These are phyloP conservation scores for Suillus brevipes DNA, from an alignment of 768 basidiomycete genomes.

Conservation along the genomic window DNA sequence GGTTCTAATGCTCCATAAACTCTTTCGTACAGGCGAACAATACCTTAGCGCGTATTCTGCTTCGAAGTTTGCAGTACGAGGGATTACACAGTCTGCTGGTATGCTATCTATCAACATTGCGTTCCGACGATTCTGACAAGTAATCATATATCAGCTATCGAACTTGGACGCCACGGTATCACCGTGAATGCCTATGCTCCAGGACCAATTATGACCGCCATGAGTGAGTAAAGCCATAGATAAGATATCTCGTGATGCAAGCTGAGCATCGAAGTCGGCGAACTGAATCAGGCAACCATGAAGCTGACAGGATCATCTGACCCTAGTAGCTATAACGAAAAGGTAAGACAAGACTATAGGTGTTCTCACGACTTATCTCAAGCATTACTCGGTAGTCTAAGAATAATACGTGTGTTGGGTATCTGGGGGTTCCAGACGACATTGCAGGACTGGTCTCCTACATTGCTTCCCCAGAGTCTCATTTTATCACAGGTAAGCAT, in stretches of 20 bases:
- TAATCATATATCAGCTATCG: slow-evolving; percentile 18
- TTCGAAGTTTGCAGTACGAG: slow-evolving; percentile 34
- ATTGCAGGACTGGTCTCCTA: slow-evolving; percentile 30
- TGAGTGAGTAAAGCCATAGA: slow-evolving; percentile 16
- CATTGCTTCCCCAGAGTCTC: slow-evolving; percentile 27
- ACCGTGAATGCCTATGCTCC: slow-evolving; percentile 34
- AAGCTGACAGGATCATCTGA: slow-evolving; percentile 4
- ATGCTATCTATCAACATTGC: background rate
- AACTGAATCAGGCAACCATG: slow-evolving; percentile 3
- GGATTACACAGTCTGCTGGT: slow-evolving; percentile 26
- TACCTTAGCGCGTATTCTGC: slow-evolving; percentile 24
- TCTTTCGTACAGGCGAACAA: background rate
- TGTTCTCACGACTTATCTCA: background rate
- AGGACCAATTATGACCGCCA: slow-evolving; percentile 26
- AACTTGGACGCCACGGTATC: slow-evolving; percentile 27
- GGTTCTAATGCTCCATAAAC: background rate
- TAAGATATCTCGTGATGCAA: background rate
- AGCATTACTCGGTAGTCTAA: background rate
- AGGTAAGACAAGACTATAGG: background rate
- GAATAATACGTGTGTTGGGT: slow-evolving; percentile 10
- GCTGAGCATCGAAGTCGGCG: background rate
- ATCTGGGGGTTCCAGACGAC: slow-evolving; percentile 18
- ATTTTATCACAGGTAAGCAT: slow-evolving; percentile 30
- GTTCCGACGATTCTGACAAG: background rate
- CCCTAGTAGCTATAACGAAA: background rate